Conservation (phyloP, 2,329 filamentous ascomycete genomes). For the Zelopaecilomyces penicillatus region DNA sequence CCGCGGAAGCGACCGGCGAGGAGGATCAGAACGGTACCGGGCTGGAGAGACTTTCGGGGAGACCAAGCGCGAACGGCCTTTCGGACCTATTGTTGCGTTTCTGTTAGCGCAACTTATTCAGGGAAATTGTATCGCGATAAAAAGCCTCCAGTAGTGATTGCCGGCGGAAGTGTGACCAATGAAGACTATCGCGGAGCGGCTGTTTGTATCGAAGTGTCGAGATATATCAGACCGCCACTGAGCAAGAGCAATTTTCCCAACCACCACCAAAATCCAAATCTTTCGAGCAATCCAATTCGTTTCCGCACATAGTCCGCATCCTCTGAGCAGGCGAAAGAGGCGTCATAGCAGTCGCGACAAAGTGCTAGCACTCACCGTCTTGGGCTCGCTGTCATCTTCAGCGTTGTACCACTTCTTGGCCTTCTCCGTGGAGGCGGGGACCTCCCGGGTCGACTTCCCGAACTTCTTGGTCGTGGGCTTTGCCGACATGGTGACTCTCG, state of each 20-base stretch:
- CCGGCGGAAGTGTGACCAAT: not conserved
- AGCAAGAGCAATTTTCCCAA: no score
- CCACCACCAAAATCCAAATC: no score
- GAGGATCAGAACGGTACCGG: slow-evolving; percentile 95
- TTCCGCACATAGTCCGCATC: no score
- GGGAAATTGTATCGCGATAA: not conserved
- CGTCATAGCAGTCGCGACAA: slow-evolving; percentile 6
- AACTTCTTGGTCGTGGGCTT: slow-evolving; percentile 87
- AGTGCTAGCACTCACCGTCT: slow-evolving; percentile 71
- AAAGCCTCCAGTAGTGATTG: not conserved
- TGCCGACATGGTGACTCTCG: slow-evolving; percentile 58
- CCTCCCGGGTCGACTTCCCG: slow-evolving; percentile 89
- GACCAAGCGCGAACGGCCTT: slow-evolving; percentile 85
- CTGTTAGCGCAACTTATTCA: slow-evolving; percentile 20
- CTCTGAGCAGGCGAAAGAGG: not conserved
- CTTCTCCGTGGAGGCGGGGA: slow-evolving; percentile 82
- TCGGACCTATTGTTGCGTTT: slow-evolving; percentile 60
- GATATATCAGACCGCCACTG: no score
- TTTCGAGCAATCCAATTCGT: no score
- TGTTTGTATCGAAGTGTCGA: no score
- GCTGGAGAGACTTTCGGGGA: slow-evolving; percentile 81
- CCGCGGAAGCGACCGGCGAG: slow-evolving; percentile 99
- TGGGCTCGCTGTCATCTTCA: slow-evolving; percentile 78
- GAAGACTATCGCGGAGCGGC: no score
- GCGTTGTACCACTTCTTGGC: slow-evolving; percentile 99